Conservation (phyloP, 2,329 filamentous ascomycete species). For the Huntiella omanensis region DNA sequence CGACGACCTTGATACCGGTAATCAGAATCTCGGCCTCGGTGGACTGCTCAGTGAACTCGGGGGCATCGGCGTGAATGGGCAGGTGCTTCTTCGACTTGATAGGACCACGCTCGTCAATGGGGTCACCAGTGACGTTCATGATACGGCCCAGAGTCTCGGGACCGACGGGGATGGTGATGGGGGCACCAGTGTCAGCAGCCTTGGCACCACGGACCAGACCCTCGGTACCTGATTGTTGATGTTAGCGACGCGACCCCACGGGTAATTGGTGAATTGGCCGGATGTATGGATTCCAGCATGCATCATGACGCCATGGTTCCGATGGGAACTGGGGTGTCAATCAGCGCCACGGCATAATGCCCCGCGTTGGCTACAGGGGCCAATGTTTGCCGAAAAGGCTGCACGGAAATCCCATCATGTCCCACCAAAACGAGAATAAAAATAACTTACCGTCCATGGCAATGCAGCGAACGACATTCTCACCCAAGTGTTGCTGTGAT, state of each 20-base stretch:
- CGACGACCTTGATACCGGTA: constrained; percentile 99
- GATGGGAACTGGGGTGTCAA: no score
- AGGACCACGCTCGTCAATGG: constrained; percentile 97
- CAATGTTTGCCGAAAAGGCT: no score
- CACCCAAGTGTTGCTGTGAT: constrained; percentile 88
- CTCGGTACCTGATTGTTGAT: constrained; percentile 58
- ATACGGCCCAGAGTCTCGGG: constrained; percentile 89
- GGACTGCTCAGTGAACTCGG: constrained; percentile 85
- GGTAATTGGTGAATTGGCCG: no score
- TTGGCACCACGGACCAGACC: constrained; percentile 89
- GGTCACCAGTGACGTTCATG: constrained; percentile 99
- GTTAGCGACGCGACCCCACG: no score
- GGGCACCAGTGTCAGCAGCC: constrained; percentile 73
- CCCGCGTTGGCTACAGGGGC: no score
- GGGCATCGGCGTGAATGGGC: constrained; percentile 89
- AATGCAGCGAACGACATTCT: constrained; percentile 99
- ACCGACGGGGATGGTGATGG: constrained; percentile 94
- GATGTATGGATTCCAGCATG: no score
- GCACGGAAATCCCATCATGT: no score
- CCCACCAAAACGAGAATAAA: neutral
- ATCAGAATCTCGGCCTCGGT: constrained; percentile 91
- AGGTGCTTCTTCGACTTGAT: constrained; percentile 79
- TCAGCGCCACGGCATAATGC: no score
- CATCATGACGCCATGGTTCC: no score
- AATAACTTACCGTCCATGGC: constrained; percentile 85